phyloP scores from a whole-genome alignment of 352 stramenopile species.

The Phytophthora fragariaefolia region DNA sequence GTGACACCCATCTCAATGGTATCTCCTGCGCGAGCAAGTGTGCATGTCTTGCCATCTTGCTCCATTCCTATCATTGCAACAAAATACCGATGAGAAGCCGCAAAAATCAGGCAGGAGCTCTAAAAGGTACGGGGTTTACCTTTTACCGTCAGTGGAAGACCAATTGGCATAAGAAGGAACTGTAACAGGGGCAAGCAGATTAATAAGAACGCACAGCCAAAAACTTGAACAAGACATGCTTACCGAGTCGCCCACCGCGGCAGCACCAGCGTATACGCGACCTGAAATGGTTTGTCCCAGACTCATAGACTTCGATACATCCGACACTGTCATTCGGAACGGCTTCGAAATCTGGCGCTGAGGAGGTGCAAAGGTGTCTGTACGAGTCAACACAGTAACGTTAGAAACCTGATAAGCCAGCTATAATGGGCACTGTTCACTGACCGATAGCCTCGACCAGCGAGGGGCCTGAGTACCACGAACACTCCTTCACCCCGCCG shows the following conservation, averaged over 20 bases:
- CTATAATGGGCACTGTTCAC: conserved; percentile 5
- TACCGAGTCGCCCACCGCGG: conserved; percentile 73
- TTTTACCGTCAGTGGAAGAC: conserved; percentile 61
- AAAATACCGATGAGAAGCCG: background rate
- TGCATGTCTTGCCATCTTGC: conserved; percentile 70
- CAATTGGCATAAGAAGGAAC: conserved; percentile 72
- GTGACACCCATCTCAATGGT: conserved; percentile 83
- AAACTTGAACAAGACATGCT: conserved; percentile 1
- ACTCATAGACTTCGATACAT: conserved; percentile 89
- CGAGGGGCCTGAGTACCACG: conserved; percentile 83
- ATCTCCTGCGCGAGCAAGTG: conserved; percentile 73
- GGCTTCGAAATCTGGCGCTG: conserved; percentile 83
- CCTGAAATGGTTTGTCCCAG: conserved; percentile 83
- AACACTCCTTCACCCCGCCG: conserved; percentile 50
- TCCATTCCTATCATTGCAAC: conserved; percentile 66
- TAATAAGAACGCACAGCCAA: background rate
- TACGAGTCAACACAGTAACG: background rate
- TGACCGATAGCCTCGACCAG: conserved; percentile 83
- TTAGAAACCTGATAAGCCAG: conserved; percentile 2
- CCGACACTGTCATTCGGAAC: conserved; percentile 87
- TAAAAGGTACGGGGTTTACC: conserved; percentile 10
- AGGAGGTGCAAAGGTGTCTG: conserved; percentile 78
- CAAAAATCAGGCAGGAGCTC: background rate
- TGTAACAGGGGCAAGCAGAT: conserved; percentile 21
- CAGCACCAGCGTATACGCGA: conserved; percentile 84